phyloP scores from a whole-genome alignment of 2,329 filamentous ascomycete genomes.

The Xylariaceae sp. region DNA sequence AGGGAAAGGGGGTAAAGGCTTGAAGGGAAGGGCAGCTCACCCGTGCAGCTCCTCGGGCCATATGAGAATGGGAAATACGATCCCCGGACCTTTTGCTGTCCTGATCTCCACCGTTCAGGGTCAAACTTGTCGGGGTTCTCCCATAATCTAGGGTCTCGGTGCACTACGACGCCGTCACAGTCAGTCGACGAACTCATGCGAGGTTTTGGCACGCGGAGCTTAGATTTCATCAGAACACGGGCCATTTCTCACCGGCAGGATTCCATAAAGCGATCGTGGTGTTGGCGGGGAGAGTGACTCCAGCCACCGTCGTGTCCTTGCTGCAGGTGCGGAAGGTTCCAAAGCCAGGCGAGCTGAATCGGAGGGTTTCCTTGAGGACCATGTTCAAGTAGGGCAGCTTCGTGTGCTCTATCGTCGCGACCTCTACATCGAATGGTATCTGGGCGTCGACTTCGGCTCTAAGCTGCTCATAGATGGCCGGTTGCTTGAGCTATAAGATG shows the following conservation, averaged over 20 bases:
- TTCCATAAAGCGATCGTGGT: constrained; percentile 17
- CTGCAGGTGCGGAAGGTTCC: constrained; percentile 13
- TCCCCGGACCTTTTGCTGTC: constrained; percentile 14
- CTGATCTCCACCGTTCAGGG: constrained; percentile 15
- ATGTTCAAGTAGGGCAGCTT: constrained; percentile 16
- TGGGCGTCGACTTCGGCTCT: constrained; percentile 14
- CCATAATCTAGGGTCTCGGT: constrained; percentile 15
- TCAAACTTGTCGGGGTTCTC: constrained; percentile 17
- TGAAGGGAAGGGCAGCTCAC: background rate
- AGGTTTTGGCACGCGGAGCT: background rate
- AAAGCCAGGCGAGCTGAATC: constrained; percentile 15
- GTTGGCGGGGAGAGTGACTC: constrained; percentile 14
- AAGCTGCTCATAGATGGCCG: constrained; percentile 7
- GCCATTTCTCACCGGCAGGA: constrained; percentile 9
- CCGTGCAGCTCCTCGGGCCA: constrained; percentile 15
- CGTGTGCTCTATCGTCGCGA: constrained; percentile 10
- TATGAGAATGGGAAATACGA: constrained; percentile 18
- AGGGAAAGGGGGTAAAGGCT: background rate
- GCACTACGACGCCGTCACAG: constrained; percentile 2
- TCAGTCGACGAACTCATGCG: background rate
- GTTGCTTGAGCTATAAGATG: constrained; percentile 7
- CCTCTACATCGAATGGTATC: constrained; percentile 10
- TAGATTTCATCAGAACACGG: background rate
- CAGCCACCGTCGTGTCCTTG: constrained; percentile 14
- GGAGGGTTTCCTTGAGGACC: constrained; percentile 14